Evolutionary conservation across 495 filamentous ascomycete species (phyloP).

Genomic region (Penicillium herquei): DNA sequence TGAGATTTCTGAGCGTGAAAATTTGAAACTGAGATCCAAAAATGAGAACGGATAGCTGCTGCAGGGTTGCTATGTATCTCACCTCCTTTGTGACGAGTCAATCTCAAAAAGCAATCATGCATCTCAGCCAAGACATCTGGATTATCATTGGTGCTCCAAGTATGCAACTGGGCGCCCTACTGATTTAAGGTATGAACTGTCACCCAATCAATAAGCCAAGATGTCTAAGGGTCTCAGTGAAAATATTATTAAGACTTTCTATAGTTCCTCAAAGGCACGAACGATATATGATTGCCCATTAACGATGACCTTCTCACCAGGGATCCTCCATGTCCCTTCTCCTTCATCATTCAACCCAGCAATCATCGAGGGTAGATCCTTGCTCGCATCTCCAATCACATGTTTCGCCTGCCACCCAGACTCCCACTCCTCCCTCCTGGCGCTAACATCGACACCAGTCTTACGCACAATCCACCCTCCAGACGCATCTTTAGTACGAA

Average conservation of each 20-base stretch:
- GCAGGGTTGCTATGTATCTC: no score
- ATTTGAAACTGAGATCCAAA: no score
- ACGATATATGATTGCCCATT: slow-evolving; percentile 31
- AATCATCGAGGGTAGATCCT: slow-evolving; percentile 26
- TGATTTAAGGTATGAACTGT: no score
- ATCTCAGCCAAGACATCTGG: no score
- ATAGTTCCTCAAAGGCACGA: slow-evolving; percentile 32
- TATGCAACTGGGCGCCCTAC: no score
- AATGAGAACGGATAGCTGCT: no score
- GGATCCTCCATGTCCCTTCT: slow-evolving; percentile 19
- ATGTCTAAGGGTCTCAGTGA: no score
- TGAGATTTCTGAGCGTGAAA: no score
- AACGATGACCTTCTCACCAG: slow-evolving; percentile 15
- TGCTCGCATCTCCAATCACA: slow-evolving; percentile 21
- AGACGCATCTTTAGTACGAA: slow-evolving; percentile 10
- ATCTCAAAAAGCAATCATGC: no score
- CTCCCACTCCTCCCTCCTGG: slow-evolving; percentile 37
- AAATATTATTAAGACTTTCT: not conserved
- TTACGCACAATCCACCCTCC: slow-evolving; percentile 22
- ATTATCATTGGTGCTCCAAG: no score
- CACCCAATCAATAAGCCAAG: no score
- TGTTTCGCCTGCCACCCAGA: slow-evolving; percentile 28
- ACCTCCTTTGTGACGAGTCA: no score
- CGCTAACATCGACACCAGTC: slow-evolving; percentile 34
- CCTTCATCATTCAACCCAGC: slow-evolving; percentile 18